These are phyloP conservation scores for Zanthoxylum bungeanum DNA, from an alignment of 345 rosid species.

Conservation along the genomic window DNA sequence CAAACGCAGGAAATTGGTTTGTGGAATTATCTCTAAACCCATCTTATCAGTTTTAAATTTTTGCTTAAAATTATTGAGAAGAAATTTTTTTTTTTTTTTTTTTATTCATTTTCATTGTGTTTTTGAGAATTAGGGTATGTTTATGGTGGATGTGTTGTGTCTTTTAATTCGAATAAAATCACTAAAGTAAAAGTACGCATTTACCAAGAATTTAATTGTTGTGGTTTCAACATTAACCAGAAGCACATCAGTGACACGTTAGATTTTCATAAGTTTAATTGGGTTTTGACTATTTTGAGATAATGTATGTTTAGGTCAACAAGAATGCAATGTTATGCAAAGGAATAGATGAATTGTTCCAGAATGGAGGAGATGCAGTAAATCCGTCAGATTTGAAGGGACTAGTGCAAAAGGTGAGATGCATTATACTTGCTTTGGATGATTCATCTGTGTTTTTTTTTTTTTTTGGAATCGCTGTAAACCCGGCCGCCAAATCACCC, in stretches of 20 bases:
- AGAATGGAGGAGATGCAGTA: conserved; percentile 49
- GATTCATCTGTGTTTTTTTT: neutral
- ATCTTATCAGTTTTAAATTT: neutral
- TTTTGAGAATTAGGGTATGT: neutral
- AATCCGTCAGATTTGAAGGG: conserved; percentile 49
- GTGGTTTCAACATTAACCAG: neutral
- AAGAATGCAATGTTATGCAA: conserved; percentile 77
- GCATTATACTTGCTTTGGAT: neutral
- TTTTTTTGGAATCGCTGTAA: too few species aligned
- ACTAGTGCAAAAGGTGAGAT: conserved; percentile 61
- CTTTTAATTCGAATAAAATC: neutral
- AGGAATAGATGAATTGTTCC: conserved; percentile 67
- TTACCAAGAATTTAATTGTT: too few species aligned
- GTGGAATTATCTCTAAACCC: conserved; percentile 1
- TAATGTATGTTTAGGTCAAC: conserved; percentile 48
- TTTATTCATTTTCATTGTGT: neutral
- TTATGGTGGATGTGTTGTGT: neutral
- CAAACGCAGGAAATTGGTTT: conserved; percentile 70
- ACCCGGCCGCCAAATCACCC: too few species aligned
- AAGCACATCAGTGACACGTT: neutral
- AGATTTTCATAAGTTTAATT: neutral
- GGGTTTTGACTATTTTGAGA: neutral
- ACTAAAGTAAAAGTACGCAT: neutral
- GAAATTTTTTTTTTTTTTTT: neutral
- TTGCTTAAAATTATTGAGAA: neutral